Evolutionary conservation across 2,329 filamentous ascomycete genomes (phyloP), one percentile per base, ranked within the genome.

Genomic region (Penicillium sclerotiorum): DNA sequence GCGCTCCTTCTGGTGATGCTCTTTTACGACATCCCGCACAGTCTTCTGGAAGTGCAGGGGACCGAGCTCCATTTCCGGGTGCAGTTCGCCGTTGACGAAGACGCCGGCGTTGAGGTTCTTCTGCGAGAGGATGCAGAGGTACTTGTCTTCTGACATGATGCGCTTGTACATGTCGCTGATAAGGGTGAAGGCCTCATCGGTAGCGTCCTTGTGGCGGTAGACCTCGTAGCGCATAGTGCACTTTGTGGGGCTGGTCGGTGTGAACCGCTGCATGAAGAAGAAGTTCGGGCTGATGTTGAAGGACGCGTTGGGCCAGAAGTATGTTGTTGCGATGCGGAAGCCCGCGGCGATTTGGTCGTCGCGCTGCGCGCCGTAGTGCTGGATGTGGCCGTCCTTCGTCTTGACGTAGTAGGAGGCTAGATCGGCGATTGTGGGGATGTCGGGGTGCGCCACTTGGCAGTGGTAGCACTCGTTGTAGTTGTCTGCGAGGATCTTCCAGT

Each of bases 121-220:
- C 64, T 87, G 83, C 0, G 81, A 77, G 11, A 74, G 73, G 53
- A 77, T 70, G 69, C 83, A 86, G n/a, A 86, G 77, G 18, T 79
- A 74, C 63, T 86, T 86, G 69, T 87, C 84, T 64, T 87, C 84
- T 1, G 77, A 77, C 80, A 86, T 82, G 68, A 87, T 79, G 28
- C 81, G 80, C 70, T 84, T 84, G 74, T 85, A 87, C 62, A 84
- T 82, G 50, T 78, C 67, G 65, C 76, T 79, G 66, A 86, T 81
- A 42, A 75, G 63, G 5, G 76, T 69, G 62, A 87, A 87, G 50
- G 83, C 77, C 27, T 80, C 80, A 18, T 85, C 78, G n/a, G 73
- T 76, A 4, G 82, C 77, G 61, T 80, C 69, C 65, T 81, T 83
- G 76, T 86, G 80, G 49, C 83, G 77, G 74, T 79, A 87, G 45